A percentile compares a stretch with the other conserved stretches of the same genome.
Conservation (phyloP, 352 stramenopile species). For the Pelagophyceae sp. region DNA sequence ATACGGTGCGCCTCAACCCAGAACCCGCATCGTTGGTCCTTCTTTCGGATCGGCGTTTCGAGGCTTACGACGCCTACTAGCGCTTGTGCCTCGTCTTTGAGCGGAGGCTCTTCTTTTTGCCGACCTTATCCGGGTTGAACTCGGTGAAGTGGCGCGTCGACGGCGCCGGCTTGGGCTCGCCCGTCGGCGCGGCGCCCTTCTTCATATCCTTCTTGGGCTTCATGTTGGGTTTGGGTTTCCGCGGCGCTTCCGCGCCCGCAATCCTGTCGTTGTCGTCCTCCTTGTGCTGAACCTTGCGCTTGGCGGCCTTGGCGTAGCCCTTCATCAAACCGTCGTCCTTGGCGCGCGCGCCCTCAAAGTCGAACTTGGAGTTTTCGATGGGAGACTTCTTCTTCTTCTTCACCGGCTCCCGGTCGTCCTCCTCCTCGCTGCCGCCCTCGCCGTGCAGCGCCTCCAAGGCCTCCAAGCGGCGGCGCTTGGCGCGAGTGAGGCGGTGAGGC, state of each 20-base stretch:
- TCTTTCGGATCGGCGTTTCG: no score
- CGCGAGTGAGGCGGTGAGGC: constrained; percentile 33
- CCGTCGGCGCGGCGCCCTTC: no score
- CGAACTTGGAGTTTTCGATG: not conserved
- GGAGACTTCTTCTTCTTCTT: not conserved
- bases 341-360: not conserved
- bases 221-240: not conserved
- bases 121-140: not conserved
- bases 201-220: not conserved
- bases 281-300: not conserved
- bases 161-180: not conserved
- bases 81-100: not conserved
- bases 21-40: no score
- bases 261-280: constrained; percentile 15
- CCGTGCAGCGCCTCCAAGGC: constrained; percentile 21
- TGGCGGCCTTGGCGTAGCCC: not conserved
- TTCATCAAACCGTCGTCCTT: not conserved
- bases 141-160: not conserved
- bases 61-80: not conserved
- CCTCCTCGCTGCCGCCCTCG: not conserved
- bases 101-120: not conserved
- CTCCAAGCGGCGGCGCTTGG: constrained; percentile 34
- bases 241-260: no score
- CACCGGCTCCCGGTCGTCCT: not conserved
- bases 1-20: no score